phyloP scores from a whole-genome alignment of 805 yeast genomes.

The Cyberlindnera bimundalis region DNA sequence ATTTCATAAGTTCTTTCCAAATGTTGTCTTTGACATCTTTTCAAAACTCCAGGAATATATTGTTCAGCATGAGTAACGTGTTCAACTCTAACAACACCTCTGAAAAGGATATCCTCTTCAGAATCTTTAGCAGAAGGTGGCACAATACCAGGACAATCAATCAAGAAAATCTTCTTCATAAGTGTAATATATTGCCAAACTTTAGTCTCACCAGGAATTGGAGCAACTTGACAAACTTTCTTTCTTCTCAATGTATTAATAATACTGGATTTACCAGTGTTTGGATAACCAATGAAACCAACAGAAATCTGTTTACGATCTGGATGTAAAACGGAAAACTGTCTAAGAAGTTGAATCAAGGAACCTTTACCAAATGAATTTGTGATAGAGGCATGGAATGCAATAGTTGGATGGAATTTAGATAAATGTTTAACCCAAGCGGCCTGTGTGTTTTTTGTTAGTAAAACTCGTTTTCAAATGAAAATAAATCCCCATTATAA shows the following conservation, averaged over 20 bases:
- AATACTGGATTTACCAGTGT: constrained; percentile 96
- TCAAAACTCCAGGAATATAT: constrained; percentile 82
- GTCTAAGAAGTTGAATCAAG: constrained; percentile 86
- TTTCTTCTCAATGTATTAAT: constrained; percentile 90
- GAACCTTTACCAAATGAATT: constrained; percentile 98
- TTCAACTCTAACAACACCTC: constrained; percentile 99
- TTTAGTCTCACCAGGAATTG: constrained; percentile 98
- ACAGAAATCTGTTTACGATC: constrained; percentile 96
- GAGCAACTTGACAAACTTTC: constrained; percentile 96
- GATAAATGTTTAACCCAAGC: constrained; percentile 98
- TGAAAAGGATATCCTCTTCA: constrained; percentile 85
- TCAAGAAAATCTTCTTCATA: constrained; percentile 92
- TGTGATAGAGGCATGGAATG: constrained; percentile 96
- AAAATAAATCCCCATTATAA: not conserved
- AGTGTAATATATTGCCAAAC: constrained; percentile 98
- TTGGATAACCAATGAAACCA: constrained; percentile 97
- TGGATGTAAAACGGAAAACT: constrained; percentile 83
- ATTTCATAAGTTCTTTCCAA: constrained; percentile 94
- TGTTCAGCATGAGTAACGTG: constrained; percentile 95
- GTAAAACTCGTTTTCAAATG: constrained; percentile 16
- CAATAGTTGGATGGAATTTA: constrained; percentile 88
- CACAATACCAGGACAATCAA: constrained; percentile 98
- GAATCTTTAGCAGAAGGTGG: constrained; percentile 91
- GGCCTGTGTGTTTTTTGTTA: constrained; percentile 55
- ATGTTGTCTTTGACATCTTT: constrained; percentile 83